Percentiles rank a stretch among this genome's conserved stretches.
These are phyloP conservation scores for Amylostereum chailletii DNA, from an alignment of 1,284 basidiomycete species.

Conservation along the genomic window DNA sequence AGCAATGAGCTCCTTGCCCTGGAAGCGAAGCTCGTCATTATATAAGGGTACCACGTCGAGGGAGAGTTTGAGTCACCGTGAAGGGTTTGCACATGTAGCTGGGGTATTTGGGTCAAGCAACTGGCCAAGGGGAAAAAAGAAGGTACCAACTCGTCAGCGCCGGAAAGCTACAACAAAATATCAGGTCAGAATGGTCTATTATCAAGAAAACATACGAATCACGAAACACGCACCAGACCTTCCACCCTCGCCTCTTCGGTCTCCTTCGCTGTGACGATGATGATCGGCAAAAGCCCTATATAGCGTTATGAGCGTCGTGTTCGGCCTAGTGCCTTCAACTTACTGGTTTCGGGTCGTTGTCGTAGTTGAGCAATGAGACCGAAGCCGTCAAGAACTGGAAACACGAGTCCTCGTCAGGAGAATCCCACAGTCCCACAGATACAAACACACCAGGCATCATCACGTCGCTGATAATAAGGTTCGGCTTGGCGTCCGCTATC, in stretches of 20 bases:
- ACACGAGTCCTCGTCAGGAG: too few species aligned
- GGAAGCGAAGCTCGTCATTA: too few species aligned
- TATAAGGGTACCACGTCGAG: too few species aligned
- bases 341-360: not conserved
- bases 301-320: too few species aligned
- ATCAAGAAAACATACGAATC: not conserved
- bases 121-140: too few species aligned
- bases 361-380: not conserved
- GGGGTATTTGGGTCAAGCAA: not conserved
- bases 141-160: too few species aligned
- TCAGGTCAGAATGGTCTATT: too few species aligned
- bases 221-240: not conserved
- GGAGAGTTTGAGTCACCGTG: not conserved
- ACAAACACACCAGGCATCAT: not conserved
- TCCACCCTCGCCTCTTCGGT: not conserved
- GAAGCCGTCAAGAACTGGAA: not conserved
- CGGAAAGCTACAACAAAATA: too few species aligned
- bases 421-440: too few species aligned
- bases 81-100: not conserved
- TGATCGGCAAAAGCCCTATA: not conserved
- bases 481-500: not conserved
- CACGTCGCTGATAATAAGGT: not conserved
- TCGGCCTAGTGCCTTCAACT: too few species aligned
- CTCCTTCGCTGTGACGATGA: slow-evolving; percentile 1
- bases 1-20: not conserved